Percentiles rank a stretch among this genome's conserved stretches.
Evolutionary conservation across 2,329 filamentous ascomycete species (phyloP).

Genomic region (Beauveria caledonica): DNA sequence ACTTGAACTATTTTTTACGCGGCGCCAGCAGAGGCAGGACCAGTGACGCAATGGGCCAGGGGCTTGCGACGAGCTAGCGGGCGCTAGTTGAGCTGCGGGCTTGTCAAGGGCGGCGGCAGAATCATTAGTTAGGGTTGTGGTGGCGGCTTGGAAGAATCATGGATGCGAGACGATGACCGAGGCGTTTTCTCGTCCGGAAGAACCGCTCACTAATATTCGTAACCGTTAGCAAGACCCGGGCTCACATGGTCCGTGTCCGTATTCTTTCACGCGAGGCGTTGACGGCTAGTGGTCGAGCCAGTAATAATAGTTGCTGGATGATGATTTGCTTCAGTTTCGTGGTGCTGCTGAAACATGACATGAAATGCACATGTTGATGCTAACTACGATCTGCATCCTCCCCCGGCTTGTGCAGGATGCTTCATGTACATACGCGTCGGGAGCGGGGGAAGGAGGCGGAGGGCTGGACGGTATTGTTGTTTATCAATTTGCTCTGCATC

Average conservation of each 20-base stretch:
- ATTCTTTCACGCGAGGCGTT: not conserved
- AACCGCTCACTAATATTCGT: too few species aligned
- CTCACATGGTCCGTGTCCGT: not conserved
- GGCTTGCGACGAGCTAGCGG: conserved; percentile 10
- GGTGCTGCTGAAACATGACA: not conserved
- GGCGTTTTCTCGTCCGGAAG: too few species aligned
- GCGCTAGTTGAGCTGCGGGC: too few species aligned
- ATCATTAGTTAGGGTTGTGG: too few species aligned
- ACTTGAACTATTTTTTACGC: not conserved
- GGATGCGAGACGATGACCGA: too few species aligned
- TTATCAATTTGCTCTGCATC: not conserved
- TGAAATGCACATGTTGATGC: not conserved
- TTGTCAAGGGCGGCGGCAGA: too few species aligned
- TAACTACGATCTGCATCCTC: not conserved
- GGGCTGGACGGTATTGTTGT: not conserved
- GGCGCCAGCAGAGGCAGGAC: not conserved
- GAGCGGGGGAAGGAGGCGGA: not conserved
- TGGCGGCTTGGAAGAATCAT: too few species aligned
- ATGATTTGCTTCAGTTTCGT: not conserved
- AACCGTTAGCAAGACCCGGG: not conserved
- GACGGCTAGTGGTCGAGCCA: not conserved
- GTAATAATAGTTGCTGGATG: not conserved
- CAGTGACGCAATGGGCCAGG: conserved; percentile 19
- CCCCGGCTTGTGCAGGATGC: not conserved
- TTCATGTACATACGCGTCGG: not conserved